These are phyloP conservation scores for Diaporthe citri DNA, from an alignment of 2,329 filamentous ascomycete species.

Conservation along the genomic window DNA sequence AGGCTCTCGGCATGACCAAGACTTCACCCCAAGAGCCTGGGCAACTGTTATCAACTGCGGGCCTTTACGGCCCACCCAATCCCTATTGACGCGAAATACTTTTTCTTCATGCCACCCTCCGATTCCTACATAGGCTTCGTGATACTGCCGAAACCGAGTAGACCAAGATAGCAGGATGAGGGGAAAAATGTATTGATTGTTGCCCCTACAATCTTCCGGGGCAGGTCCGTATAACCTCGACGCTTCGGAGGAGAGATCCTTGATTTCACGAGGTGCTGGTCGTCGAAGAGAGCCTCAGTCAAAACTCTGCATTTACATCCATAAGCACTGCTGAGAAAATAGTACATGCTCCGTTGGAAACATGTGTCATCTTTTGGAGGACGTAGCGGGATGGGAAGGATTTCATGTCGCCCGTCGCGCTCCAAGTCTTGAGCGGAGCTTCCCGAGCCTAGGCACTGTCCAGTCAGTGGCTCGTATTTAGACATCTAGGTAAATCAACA, in stretches of 20 bases:
- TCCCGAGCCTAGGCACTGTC: not conserved
- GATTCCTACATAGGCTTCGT: not conserved
- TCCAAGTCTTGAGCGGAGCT: not conserved
- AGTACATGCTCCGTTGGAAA: no score
- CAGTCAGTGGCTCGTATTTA: not conserved
- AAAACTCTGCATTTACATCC: no score
- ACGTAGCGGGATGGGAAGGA: no score
- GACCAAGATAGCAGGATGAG: not conserved
- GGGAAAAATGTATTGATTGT: not conserved
- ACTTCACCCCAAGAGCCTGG: slow-evolving; percentile 10
- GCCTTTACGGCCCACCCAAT: not conserved
- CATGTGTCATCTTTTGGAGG: no score
- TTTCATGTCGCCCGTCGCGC: no score
- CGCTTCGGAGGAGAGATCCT: not conserved
- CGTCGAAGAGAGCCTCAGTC: no score
- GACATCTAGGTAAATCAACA: no score
- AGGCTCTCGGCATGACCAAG: slow-evolving; percentile 27
- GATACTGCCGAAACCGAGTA: not conserved
- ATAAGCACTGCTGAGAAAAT: no score
- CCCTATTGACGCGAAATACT: not conserved
- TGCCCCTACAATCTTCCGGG: not conserved
- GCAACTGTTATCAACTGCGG: not conserved
- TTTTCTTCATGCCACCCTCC: not conserved
- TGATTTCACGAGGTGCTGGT: no score
- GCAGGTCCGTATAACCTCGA: no score